A percentile compares a stretch with the other conserved stretches of the same genome.
phyloP scores from a whole-genome alignment of 1,284 basidiomycete species.

The Mycena sp. region DNA sequence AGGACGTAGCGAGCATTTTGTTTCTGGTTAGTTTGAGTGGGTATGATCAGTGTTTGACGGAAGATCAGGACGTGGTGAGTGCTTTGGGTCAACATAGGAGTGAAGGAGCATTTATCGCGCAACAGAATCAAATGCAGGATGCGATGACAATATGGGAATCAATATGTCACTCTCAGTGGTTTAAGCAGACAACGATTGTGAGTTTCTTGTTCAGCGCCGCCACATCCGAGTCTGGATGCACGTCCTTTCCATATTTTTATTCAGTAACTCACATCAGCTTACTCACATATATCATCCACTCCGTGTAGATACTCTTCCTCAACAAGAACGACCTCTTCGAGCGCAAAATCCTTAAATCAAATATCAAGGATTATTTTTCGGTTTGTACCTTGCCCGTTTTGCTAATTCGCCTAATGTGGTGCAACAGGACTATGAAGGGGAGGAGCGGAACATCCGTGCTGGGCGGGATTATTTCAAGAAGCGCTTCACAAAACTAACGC shows the following conservation, averaged over 20 bases:
- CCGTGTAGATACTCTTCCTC: conserved; percentile 74
- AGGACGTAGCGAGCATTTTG: conserved; percentile 87
- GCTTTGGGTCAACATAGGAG: conserved; percentile 65
- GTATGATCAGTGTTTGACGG: conserved; percentile 92
- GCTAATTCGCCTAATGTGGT: too few species aligned
- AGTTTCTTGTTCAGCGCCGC: conserved; percentile 31
- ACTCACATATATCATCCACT: not conserved
- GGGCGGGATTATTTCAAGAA: too few species aligned
- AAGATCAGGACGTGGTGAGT: conserved; percentile 86
- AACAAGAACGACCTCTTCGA: conserved; percentile 85
- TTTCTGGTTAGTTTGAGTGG: conserved; percentile 89
- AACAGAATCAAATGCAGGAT: conserved; percentile 89
- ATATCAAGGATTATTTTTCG: too few species aligned
- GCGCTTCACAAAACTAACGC: too few species aligned
- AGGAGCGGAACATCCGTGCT: too few species aligned
- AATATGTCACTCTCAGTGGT: conserved; percentile 85
- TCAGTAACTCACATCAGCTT: not conserved
- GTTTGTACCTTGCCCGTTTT: too few species aligned
- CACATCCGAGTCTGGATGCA: not conserved
- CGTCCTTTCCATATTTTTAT: not conserved
- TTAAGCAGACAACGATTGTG: conserved; percentile 81
- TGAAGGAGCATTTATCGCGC: not conserved
- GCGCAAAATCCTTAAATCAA: conserved; percentile 80
- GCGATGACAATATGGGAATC: conserved; percentile 88
- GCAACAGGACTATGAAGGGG: too few species aligned